Evolutionary conservation across 768 basidiomycete species (phyloP).

Genomic region (Epithele typhae): DNA sequence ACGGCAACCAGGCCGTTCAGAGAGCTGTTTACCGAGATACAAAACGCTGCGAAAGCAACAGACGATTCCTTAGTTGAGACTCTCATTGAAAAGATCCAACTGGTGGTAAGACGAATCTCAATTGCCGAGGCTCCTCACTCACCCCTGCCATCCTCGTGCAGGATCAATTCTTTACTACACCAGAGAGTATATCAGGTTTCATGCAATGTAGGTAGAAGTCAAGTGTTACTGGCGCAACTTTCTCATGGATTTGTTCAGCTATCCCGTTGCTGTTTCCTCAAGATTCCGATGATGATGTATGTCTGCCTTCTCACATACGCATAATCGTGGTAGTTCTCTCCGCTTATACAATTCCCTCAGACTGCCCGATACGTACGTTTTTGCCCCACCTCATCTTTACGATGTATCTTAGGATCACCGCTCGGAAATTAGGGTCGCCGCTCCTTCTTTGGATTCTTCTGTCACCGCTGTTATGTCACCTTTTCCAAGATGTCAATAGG

Average conservation of each 20-base stretch:
- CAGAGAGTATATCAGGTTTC: conserved; percentile 16
- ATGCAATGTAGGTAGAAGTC: conserved; percentile 12
- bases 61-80: no score
- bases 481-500: conserved; percentile 75
- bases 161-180: conserved; percentile 1
- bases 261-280: conserved; percentile 28
- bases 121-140: no score
- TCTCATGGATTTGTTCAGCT: conserved; percentile 1
- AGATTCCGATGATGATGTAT: conserved; percentile 53
- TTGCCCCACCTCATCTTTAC: no score
- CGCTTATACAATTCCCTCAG: no score
- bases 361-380: no score
- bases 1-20: conserved; percentile 52
- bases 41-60: conserved; percentile 2
- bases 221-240: neutral
- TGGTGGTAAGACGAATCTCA: no score
- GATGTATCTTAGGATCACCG: no score
- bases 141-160: no score
- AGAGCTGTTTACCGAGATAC: conserved; percentile 13
- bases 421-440: conserved; percentile 73
- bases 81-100: no score
- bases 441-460: conserved; percentile 79
- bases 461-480: conserved; percentile 69
- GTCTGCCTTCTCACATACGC: no score
- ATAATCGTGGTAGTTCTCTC: no score